Conservation (phyloP, 78 protist species). For the Polysphondylium violaceum region DNA sequence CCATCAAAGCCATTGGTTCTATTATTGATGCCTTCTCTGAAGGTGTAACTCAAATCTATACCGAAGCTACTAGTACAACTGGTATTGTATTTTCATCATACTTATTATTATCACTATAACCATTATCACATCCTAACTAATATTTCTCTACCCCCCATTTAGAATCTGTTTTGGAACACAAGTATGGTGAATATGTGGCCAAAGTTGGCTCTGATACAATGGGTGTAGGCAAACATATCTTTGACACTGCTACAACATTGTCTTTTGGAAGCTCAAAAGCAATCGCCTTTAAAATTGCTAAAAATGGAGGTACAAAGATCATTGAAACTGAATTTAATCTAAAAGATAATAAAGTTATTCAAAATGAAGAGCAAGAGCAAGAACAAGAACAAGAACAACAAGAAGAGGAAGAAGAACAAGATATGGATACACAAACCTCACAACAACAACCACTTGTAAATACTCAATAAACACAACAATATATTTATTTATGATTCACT, state of each 20-base stretch:
- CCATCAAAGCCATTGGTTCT: slow-evolving; percentile 31
- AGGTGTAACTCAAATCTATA: slow-evolving; percentile 21
- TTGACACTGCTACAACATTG: slow-evolving; percentile 50
- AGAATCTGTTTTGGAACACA: slow-evolving; percentile 24
- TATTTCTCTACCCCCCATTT: too few species aligned
- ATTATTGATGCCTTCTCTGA: slow-evolving; percentile 27
- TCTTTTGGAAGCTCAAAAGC: slow-evolving; percentile 6
- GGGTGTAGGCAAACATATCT: slow-evolving; percentile 13
- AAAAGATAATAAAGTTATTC: neutral
- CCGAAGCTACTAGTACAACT: slow-evolving; percentile 33
- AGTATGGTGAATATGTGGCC: slow-evolving; percentile 60
- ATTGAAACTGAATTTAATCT: neutral
- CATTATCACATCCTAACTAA: too few species aligned
- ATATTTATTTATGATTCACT: too few species aligned
- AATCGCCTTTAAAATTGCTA: slow-evolving; percentile 15
- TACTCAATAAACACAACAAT: too few species aligned
- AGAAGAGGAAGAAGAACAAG: too few species aligned
- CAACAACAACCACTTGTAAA: too few species aligned
- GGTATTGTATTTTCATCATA: too few species aligned
- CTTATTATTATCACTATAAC: too few species aligned
- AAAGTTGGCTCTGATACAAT: slow-evolving; percentile 13
- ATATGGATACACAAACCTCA: too few species aligned
- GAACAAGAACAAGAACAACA: too few species aligned
- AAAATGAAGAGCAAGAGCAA: neutral
- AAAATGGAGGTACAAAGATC: slow-evolving; percentile 16